Evolutionary conservation across 2,329 filamentous ascomycete species (phyloP).

Genomic region (Paraphoma sp.): DNA sequence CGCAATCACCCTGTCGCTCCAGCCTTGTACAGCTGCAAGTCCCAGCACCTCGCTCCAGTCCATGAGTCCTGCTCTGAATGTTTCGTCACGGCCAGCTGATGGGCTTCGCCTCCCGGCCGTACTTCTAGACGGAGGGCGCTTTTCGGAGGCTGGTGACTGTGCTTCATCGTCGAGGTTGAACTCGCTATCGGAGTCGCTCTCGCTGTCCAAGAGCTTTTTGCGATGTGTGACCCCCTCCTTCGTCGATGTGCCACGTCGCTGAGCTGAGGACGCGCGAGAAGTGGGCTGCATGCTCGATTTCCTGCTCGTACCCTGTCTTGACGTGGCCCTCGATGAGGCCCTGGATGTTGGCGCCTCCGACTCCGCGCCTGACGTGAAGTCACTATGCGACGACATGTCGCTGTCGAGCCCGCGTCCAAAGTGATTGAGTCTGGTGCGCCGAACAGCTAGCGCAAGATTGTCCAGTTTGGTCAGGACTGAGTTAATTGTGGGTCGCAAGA

Average conservation of each 20-base stretch:
- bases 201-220: conserved; percentile 1
- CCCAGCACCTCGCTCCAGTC: conserved; percentile 90
- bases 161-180: background rate
- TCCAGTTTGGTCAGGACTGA: conserved; percentile 76
- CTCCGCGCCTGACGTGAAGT: conserved; percentile 35
- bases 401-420: conserved; percentile 24
- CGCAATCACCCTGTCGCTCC: conserved; percentile 67
- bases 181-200: conserved; percentile 43
- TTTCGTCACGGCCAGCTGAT: conserved; percentile 17
- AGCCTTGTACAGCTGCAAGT: conserved; percentile 76
- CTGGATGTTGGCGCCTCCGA: conserved; percentile 19
- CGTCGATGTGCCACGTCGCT: background rate
- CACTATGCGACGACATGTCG: conserved; percentile 39
- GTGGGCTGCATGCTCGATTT: conserved; percentile 11
- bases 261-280: conserved; percentile 17
- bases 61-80: conserved; percentile 26
- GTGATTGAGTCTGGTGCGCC: conserved; percentile 68
- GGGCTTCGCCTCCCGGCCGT: conserved; percentile 10
- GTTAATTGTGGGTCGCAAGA: conserved; percentile 73
- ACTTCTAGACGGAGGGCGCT: conserved; percentile 20
- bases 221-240: background rate
- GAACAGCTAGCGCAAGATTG: conserved; percentile 71
- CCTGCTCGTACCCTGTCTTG: conserved; percentile 13
- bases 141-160: conserved; percentile 1
- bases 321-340: conserved; percentile 21